These are phyloP conservation scores for Immersiella caudata DNA, from an alignment of 495 filamentous ascomycete species.

Conservation along the genomic window DNA sequence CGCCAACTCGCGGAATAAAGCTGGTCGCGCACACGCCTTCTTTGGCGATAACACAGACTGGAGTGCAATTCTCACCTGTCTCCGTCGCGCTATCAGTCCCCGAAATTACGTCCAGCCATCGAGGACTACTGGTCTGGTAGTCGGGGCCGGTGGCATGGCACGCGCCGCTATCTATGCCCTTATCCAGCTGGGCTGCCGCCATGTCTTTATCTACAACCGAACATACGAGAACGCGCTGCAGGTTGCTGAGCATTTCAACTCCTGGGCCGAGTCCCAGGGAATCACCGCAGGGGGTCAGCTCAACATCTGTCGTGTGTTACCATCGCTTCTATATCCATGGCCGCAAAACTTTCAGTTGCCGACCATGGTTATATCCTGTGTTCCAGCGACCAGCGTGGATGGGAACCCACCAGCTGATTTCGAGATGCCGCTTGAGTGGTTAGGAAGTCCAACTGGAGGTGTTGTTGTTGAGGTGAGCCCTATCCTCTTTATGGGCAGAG, in stretches of 20 bases:
- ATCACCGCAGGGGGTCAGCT: conserved; percentile 18
- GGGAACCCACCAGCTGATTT: conserved; percentile 71
- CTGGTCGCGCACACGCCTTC: conserved; percentile 65
- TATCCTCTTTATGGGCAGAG: conserved; percentile 5
- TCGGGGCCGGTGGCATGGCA: conserved; percentile 83
- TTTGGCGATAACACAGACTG: conserved; percentile 89
- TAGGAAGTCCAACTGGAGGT: conserved; percentile 75
- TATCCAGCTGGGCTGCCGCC: conserved; percentile 73
- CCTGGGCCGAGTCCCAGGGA: conserved; percentile 40
- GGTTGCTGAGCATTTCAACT: conserved; percentile 74
- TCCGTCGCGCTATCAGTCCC: conserved; percentile 75
- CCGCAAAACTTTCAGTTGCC: conserved; percentile 64
- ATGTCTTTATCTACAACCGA: conserved; percentile 81
- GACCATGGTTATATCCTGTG: conserved; percentile 76
- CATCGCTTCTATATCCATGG: conserved; percentile 64
- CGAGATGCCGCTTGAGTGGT: conserved; percentile 73
- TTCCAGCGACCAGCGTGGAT: conserved; percentile 67
- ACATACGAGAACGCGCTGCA: conserved; percentile 61
- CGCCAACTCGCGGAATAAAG: conserved; percentile 64
- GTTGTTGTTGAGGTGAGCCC: conserved; percentile 68
- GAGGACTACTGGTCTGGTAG: conserved; percentile 68
- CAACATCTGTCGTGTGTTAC: conserved; percentile 60
- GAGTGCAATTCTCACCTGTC: conserved; percentile 69
- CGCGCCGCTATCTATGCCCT: conserved; percentile 79
- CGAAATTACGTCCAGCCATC: conserved; percentile 72